Evolutionary conservation across 23 red algal genomes (phyloP).

Genomic region (Gracilaria caudata): DNA sequence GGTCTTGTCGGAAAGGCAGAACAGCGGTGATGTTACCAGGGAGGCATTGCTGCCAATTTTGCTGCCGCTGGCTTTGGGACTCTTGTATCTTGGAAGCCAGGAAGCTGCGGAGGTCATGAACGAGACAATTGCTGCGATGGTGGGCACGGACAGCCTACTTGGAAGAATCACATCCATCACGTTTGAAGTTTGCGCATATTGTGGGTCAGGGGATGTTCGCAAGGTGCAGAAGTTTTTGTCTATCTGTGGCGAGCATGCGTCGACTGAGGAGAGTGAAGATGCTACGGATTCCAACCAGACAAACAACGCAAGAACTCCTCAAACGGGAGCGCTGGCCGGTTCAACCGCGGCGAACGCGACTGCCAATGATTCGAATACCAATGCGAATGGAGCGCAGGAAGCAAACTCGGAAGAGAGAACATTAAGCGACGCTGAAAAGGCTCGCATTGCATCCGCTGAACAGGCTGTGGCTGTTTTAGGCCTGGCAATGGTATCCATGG

Average conservation of each 20-base stretch:
- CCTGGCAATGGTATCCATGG: conserved; percentile 80
- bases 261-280: conserved; percentile 51
- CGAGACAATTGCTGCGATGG: conserved; percentile 73
- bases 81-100: conserved; percentile 83
- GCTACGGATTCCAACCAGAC: conserved; percentile 13
- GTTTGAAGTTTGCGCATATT: conserved; percentile 77
- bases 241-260: conserved; percentile 80
- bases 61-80: conserved; percentile 83
- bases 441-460: conserved; percentile 51
- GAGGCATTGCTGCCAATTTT: conserved; percentile 65
- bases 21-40: conserved; percentile 37
- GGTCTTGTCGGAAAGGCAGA: conserved; percentile 79
- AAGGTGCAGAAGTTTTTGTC: conserved; percentile 88
- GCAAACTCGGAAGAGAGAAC: not conserved
- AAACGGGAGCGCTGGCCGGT: not conserved
- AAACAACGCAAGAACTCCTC: not conserved
- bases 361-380: not conserved
- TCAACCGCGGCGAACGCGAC: not conserved
- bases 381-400: conserved; percentile 14
- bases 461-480: conserved; percentile 84
- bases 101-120: conserved; percentile 74
- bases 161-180: conserved; percentile 66
- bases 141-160: conserved; percentile 48
- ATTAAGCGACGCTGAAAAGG: conserved; percentile 46
- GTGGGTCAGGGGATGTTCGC: conserved; percentile 79